Evolutionary conservation across 805 yeast species (phyloP).

Genomic region (Yamadazyma philogaea): DNA sequence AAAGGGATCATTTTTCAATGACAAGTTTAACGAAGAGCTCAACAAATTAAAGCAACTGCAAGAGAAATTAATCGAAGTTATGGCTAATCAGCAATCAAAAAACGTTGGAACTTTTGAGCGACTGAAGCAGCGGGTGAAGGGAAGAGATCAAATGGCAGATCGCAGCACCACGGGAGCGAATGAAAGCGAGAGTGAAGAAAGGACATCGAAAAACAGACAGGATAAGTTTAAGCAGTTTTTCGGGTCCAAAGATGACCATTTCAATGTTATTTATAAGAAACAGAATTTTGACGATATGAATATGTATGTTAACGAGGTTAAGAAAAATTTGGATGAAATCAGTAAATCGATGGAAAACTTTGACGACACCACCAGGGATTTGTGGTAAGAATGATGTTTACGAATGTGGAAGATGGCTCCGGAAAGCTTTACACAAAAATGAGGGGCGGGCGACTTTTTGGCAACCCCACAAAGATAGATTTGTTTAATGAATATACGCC

Average conservation of each 20-base stretch:
- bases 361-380: slow-evolving; percentile 41
- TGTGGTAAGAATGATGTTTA: slow-evolving; percentile 35
- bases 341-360: slow-evolving; percentile 48
- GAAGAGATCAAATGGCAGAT: background rate
- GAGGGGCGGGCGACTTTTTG: too few relatives aligned
- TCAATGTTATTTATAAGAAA: slow-evolving; percentile 38
- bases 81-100: slow-evolving; percentile 29
- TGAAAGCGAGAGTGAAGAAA: slow-evolving; percentile 23
- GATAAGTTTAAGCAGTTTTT: slow-evolving; percentile 25
- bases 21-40: slow-evolving; percentile 49
- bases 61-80: slow-evolving; percentile 30
- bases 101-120: slow-evolving; percentile 17
- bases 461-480: too few relatives aligned
- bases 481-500: too few relatives aligned
- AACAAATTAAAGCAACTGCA: slow-evolving; percentile 58
- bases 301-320: slow-evolving; percentile 48
- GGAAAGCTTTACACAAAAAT: too few relatives aligned
- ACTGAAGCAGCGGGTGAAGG: slow-evolving; percentile 25
- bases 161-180: background rate
- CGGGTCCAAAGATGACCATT: slow-evolving; percentile 16
- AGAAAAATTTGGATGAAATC: slow-evolving; percentile 48
- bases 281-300: slow-evolving; percentile 52
- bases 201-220: slow-evolving; percentile 21
- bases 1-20: slow-evolving; percentile 51
- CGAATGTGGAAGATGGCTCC: background rate